A percentile compares a stretch with the other conserved stretches of the same genome.
Conservation (phyloP, 106 monocot species). For the Apostasia ramifera region DNA sequence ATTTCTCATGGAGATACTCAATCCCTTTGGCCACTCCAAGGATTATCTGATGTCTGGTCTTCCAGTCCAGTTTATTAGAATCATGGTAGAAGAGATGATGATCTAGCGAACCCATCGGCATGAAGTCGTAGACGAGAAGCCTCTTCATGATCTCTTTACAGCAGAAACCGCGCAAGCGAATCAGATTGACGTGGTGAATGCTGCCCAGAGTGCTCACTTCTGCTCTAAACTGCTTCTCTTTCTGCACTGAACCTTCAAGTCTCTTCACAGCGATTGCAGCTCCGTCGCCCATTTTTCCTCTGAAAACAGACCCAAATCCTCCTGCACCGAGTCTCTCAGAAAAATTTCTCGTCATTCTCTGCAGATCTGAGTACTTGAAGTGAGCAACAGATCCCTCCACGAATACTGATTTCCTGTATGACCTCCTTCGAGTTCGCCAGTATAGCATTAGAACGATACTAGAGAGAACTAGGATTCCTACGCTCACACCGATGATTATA, state of each 20-base stretch:
- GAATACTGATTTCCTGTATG: too few relatives aligned
- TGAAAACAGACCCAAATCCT: conserved; percentile 26
- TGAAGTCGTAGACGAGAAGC: conserved; percentile 19
- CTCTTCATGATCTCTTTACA: conserved; percentile 3
- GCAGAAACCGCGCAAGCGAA: conserved; percentile 16
- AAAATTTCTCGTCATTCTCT: conserved; percentile 12
- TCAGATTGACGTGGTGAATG: conserved; percentile 26
- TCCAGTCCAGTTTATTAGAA: conserved; percentile 5
- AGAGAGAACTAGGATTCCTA: background rate
- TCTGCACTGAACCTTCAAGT: conserved; percentile 9
- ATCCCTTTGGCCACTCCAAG: conserved; percentile 12
- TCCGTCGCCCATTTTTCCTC: conserved; percentile 12
- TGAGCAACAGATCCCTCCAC: background rate
- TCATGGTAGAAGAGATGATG: conserved; percentile 6
- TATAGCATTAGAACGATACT: too few relatives aligned
- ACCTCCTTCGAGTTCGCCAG: background rate
- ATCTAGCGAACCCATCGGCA: conserved; percentile 17
- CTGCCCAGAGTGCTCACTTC: conserved; percentile 17
- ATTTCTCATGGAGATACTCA: conserved; percentile 21
- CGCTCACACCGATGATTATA: background rate
- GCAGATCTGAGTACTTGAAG: conserved; percentile 12
- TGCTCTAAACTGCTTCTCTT: conserved; percentile 24
- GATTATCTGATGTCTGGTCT: conserved; percentile 10
- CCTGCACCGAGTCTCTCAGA: conserved; percentile 16
- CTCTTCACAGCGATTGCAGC: conserved; percentile 28